Conservation (phyloP, 164 flowering plant genomes). For the Echeveria elegans region DNA sequence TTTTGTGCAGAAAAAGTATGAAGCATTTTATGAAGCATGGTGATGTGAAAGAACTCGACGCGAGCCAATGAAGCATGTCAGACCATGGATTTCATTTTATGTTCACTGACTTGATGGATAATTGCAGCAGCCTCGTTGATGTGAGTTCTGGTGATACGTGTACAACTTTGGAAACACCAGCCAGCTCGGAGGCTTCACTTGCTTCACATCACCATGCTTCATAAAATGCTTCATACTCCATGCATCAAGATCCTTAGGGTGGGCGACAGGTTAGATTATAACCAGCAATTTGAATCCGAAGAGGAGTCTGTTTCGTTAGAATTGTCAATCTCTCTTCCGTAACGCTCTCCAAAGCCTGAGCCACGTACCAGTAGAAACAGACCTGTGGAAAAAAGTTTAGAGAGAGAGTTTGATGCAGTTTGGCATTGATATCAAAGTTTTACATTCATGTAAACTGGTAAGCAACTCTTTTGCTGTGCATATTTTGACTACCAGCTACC, state of each 20-base stretch:
- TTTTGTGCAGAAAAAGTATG: background rate
- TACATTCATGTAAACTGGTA: background rate
- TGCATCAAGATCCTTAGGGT: background rate
- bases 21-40: background rate
- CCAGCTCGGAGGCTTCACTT: background rate
- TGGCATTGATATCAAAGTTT: background rate
- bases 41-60: background rate
- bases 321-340: slow-evolving; percentile 3
- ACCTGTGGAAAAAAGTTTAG: background rate
- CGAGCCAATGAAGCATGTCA: background rate
- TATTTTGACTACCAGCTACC: background rate
- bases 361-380: background rate
- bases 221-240: background rate
- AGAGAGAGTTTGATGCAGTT: slow-evolving; percentile 5
- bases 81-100: background rate
- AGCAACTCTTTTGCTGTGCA: background rate
- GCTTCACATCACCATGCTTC: background rate
- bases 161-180: background rate
- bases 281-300: background rate
- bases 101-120: background rate
- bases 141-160: background rate
- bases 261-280: background rate
- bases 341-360: background rate
- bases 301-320: background rate
- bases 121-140: background rate